These are phyloP conservation scores for Solanum sitiens DNA, from an alignment of 257 asterid genomes.

Conservation along the genomic window DNA sequence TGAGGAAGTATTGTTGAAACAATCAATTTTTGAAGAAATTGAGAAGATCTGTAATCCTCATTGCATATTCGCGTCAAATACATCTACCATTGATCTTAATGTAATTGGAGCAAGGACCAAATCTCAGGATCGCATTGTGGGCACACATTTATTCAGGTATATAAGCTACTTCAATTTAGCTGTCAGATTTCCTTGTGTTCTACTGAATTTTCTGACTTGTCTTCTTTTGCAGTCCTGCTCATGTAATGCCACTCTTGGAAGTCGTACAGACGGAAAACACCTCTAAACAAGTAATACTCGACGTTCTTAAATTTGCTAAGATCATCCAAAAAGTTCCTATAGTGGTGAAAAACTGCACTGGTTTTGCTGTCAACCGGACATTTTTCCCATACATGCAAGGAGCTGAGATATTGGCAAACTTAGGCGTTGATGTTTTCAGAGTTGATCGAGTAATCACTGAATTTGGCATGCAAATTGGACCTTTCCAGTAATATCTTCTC, in stretches of 20 bases:
- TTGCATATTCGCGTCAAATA: slow-evolving; percentile 34
- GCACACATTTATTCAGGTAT: slow-evolving; percentile 34
- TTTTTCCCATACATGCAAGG: slow-evolving; percentile 29
- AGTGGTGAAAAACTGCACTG: slow-evolving; percentile 21
- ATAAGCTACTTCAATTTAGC: too few species aligned
- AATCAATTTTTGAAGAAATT: slow-evolving; percentile 27
- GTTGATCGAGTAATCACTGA: slow-evolving; percentile 28
- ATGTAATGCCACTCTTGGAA: slow-evolving; percentile 32
- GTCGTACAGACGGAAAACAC: slow-evolving; percentile 18
- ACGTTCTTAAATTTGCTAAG: slow-evolving; percentile 34
- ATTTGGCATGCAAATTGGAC: slow-evolving; percentile 47
- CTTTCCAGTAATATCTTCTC: slow-evolving; percentile 27
- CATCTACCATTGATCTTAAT: slow-evolving; percentile 19
- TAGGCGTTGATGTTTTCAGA: slow-evolving; percentile 27
- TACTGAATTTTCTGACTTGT: neutral
- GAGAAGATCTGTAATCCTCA: slow-evolving; percentile 25
- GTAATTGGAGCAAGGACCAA: slow-evolving; percentile 28
- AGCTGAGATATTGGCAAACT: slow-evolving; percentile 32
- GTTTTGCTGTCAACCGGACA: slow-evolving; percentile 31
- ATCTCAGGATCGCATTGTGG: slow-evolving; percentile 21
- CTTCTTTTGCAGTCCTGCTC: slow-evolving; percentile 34
- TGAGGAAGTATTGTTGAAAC: slow-evolving; percentile 20
- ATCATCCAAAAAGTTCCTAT: slow-evolving; percentile 37
- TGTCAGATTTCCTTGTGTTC: neutral
- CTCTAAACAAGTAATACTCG: slow-evolving; percentile 27